Percentiles rank a stretch among this genome's conserved stretches.
Conservation (phyloP, 2,329 filamentous ascomycete species). For the Penicillium corylophilum region DNA sequence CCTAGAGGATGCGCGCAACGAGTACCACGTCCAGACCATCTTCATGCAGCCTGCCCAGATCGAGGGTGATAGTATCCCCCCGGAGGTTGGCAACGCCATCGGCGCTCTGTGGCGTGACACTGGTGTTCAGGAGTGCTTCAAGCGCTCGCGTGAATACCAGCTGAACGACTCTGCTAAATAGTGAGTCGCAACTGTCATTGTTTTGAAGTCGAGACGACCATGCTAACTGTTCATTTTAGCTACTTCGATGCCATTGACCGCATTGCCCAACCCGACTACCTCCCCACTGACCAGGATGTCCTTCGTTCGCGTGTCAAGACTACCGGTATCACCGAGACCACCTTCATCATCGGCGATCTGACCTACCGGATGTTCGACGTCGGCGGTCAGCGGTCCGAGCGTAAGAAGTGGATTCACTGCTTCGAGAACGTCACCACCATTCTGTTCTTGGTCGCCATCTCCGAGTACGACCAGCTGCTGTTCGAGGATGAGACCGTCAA, state of each 20-base stretch:
- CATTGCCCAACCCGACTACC: slow-evolving; percentile 86
- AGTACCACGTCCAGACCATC: slow-evolving; percentile 97
- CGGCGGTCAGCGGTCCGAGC: slow-evolving; percentile 89
- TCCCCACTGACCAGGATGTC: slow-evolving; percentile 93
- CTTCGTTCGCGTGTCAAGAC: slow-evolving; percentile 96
- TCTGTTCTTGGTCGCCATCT: slow-evolving; percentile 94
- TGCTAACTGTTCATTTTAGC: slow-evolving; percentile 48
- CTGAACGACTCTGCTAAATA: slow-evolving; percentile 96
- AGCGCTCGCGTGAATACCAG: slow-evolving; percentile 92
- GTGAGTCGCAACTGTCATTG: slow-evolving; percentile 54
- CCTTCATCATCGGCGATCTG: slow-evolving; percentile 89
- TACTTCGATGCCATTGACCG: slow-evolving; percentile 95
- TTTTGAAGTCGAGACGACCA: background rate
- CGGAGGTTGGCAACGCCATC: slow-evolving; percentile 90
- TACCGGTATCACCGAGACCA: slow-evolving; percentile 94
- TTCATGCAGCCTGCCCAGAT: slow-evolving; percentile 99
- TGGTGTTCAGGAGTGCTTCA: slow-evolving; percentile 92
- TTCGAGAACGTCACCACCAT: slow-evolving; percentile 98
- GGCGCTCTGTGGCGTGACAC: slow-evolving; percentile 89
- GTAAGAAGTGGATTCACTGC: slow-evolving; percentile 99
- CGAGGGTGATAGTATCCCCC: slow-evolving; percentile 89
- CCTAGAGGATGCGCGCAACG: slow-evolving; percentile 85
- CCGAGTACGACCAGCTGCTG: slow-evolving; percentile 92
- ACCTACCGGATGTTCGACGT: slow-evolving; percentile 98
- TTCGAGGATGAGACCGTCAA: slow-evolving; percentile 95